Conservation (phyloP, 2,329 filamentous ascomycete species). For the Acarospora socialis region DNA sequence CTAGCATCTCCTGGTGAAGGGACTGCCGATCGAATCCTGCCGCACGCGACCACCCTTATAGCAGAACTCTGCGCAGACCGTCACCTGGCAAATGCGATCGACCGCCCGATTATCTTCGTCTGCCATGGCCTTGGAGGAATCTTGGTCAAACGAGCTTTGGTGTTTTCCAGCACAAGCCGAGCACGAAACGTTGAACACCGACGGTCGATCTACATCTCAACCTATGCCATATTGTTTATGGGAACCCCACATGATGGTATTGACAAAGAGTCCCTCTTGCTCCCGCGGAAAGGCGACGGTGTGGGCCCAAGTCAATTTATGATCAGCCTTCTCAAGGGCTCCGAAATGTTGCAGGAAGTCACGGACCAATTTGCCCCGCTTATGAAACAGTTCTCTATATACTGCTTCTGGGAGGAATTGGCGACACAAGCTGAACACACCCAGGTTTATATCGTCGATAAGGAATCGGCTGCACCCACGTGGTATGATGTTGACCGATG, state of each 20-base stretch:
- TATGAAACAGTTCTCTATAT: slow-evolving; percentile 22
- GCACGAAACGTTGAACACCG: slow-evolving; percentile 17
- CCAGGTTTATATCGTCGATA: slow-evolving; percentile 16
- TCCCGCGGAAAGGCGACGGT: slow-evolving; percentile 3
- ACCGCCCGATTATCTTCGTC: slow-evolving; percentile 25
- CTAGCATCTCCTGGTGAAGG: slow-evolving; percentile 9
- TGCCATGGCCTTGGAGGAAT: slow-evolving; percentile 26
- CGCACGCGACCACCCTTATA: slow-evolving; percentile 20
- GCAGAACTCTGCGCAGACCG: slow-evolving; percentile 21
- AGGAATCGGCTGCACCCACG: slow-evolving; percentile 16
- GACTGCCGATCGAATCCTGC: slow-evolving; percentile 15
- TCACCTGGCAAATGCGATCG: slow-evolving; percentile 14
- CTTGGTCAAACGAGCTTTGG: slow-evolving; percentile 24
- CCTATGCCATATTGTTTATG: slow-evolving; percentile 62
- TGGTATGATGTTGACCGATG: slow-evolving; percentile 19
- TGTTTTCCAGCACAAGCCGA: slow-evolving; percentile 15
- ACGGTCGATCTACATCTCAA: slow-evolving; percentile 39
- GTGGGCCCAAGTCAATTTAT: slow-evolving; percentile 9
- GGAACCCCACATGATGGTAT: slow-evolving; percentile 50
- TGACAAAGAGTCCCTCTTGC: slow-evolving; percentile 9
- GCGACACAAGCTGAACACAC: slow-evolving; percentile 19
- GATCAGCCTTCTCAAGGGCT: slow-evolving; percentile 31
- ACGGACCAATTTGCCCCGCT: slow-evolving; percentile 23
- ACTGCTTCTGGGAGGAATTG: slow-evolving; percentile 25
- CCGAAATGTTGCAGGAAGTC: slow-evolving; percentile 22